phyloP scores from a whole-genome alignment of 768 basidiomycete genomes.

The Hypholoma sublateritium region DNA sequence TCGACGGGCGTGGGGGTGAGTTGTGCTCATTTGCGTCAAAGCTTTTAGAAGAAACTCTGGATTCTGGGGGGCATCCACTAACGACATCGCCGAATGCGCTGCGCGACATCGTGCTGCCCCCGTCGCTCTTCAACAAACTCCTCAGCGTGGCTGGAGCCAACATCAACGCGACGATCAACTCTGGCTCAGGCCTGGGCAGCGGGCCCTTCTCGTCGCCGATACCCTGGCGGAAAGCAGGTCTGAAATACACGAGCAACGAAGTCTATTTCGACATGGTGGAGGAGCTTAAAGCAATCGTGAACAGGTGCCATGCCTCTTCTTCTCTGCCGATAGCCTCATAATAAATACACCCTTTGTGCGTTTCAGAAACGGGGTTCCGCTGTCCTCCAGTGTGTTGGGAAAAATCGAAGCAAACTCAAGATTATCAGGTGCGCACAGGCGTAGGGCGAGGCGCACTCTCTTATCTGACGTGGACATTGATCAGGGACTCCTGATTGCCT shows the following conservation, averaged over 20 bases:
- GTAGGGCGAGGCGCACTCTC: background rate
- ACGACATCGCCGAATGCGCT: slow-evolving; percentile 90
- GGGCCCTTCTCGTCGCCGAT: slow-evolving; percentile 84
- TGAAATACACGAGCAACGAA: slow-evolving; percentile 86
- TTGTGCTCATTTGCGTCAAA: slow-evolving; percentile 26
- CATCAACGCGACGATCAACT: slow-evolving; percentile 45
- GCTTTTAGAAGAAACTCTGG: slow-evolving; percentile 95
- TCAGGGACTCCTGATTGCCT: slow-evolving; percentile 88
- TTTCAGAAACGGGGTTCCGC: slow-evolving; percentile 64
- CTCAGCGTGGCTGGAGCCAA: slow-evolving; percentile 54
- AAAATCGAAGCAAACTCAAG: slow-evolving; percentile 75
- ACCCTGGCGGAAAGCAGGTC: slow-evolving; percentile 87
- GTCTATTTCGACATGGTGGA: slow-evolving; percentile 92
- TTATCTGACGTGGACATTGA: slow-evolving; percentile 9
- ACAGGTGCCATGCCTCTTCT: slow-evolving; percentile 50
- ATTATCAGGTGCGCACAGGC: slow-evolving; percentile 60
- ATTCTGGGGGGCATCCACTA: slow-evolving; percentile 87
- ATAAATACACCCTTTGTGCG: slow-evolving; percentile 2
- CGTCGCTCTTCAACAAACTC: slow-evolving; percentile 79
- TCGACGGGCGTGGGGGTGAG: background rate
- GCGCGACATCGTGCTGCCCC: slow-evolving; percentile 91
- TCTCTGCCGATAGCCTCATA: background rate
- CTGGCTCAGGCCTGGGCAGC: slow-evolving; percentile 41
- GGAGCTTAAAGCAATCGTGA: slow-evolving; percentile 74
- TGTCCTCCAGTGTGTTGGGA: slow-evolving; percentile 72